Evolutionary conservation across 2,329 filamentous ascomycete species (phyloP).

Genomic region (Knufia fluminis): DNA sequence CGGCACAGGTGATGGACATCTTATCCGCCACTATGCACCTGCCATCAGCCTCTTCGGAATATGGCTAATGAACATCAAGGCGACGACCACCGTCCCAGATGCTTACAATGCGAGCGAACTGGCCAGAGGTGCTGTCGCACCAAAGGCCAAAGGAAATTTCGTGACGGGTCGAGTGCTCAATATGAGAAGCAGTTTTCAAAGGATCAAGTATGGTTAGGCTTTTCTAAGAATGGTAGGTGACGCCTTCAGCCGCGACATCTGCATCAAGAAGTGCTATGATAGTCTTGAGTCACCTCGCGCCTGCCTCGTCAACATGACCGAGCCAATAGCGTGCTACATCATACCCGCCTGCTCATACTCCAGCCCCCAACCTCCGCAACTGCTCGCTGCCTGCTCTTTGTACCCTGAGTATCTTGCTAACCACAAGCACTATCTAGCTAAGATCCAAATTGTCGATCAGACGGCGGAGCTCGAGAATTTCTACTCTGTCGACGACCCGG

Average conservation of each 20-base stretch:
- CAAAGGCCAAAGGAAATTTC: conserved; percentile 21
- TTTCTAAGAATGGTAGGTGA: conserved; percentile 22
- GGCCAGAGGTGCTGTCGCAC: conserved; percentile 18
- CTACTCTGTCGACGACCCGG: conserved; percentile 19
- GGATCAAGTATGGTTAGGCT: conserved; percentile 22
- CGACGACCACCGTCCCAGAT: conserved; percentile 21
- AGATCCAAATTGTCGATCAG: conserved; percentile 23
- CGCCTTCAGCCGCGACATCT: conserved; percentile 1
- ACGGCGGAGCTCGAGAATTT: conserved; percentile 22
- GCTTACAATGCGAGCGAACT: conserved; percentile 21
- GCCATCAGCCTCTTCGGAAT: not conserved
- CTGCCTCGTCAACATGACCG: not conserved
- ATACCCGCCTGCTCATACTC: not conserved
- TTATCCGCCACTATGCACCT: not conserved
- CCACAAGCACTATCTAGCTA: conserved; percentile 12
- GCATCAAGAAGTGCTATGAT: not conserved
- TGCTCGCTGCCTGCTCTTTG: not conserved
- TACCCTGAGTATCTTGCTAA: not conserved
- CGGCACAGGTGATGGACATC: not conserved
- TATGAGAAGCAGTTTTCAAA: conserved; percentile 22
- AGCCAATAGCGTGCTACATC: not conserved
- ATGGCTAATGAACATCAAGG: conserved; percentile 17
- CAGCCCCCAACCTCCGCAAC: not conserved
- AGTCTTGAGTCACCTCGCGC: not conserved
- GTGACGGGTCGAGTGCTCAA: conserved; percentile 21